Evolutionary conservation across 2,329 filamentous ascomycete genomes (phyloP), one percentile per base, ranked within the genome.

Genomic region (Colletotrichum brevisporum): DNA sequence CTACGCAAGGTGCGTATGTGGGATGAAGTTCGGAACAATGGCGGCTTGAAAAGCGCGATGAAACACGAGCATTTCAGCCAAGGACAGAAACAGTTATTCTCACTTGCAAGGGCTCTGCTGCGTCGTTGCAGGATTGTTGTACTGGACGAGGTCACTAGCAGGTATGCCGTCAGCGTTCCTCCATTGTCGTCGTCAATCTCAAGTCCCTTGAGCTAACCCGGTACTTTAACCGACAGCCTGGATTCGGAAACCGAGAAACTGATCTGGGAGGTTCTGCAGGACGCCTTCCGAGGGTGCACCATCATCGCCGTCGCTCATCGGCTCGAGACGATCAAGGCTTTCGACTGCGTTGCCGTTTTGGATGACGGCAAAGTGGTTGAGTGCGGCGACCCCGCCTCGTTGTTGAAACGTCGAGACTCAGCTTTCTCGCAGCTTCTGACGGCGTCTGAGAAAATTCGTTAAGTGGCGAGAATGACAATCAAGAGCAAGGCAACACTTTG

Each of bases 321-420:
- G 10, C 67, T 78, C 10, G 72, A 74, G 1, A 74, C 72, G 43
- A 71, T 78, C n/a, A 71, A 75, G 67, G 73, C 77, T 45, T 74
- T 73, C 48, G 76, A 79, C 64, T 71, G 65, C 10, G 74, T 78
- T 10, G 71, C 74, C 18, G 74, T 79, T 2, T 71, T 78, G 63
- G 72, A 76, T 27, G 66, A 68, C 1, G 74, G 75, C 1, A 48
- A 71, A n/a, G 52, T 76, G 13, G 63, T 73, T 12, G 73, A 99
- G 81, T 98, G 89, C 77, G 96, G 72, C 13, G n/a, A 18, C 18
- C 53, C 53, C n/a, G 27, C 27, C 36, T 15, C 41, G 41, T n/a
- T 43, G 41, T 15, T n/a, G 41, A 15, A 43, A 43, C 13, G 31
- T 36, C 31, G 5, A 43, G 41, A 43, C 41, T 43, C 41, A 4